Base-by-base conservation (phyloP, 805 yeast genomes). In the Pichia rugopelliculosa region DNA sequence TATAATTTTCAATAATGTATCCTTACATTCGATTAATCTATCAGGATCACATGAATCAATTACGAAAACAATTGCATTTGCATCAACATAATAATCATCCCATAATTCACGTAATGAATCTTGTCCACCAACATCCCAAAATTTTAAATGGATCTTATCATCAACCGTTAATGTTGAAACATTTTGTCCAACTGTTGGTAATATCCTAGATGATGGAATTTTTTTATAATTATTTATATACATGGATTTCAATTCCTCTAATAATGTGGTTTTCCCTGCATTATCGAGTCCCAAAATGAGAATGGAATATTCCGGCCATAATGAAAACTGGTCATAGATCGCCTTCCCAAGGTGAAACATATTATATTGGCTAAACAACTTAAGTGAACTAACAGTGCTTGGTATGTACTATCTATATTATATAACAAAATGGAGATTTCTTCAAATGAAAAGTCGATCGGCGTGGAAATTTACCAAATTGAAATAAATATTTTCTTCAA, bases 41-140 rank as follows among this genome's bases (percentile, higher is more conserved):
- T 77, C 82, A 24, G 83, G 75, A 63, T 90, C 98, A 1, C 95
- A 83, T 9, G 96, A 86, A 62, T 91, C 99, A 12, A 93, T 91
- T 18, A 91, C 84, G 64, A 91, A 91, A 39, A 93, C 82, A 34
- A 91, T 87, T 0, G 93, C 98, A 65, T 91, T 97, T 47, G 96
- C 86, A 50, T 80, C 84, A 18, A 74, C 72, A 66, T 82, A 93
- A 70, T 91, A 93, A 51, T 87, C 80, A 6, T 83, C 74, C 99
- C 99, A 91, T 74, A 93, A 73, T 25, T 79, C 70, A 42, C 98
- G 73, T 41, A 91, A 70, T n/a, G 84, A 72, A 60, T 82, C 83
- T 65, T 91, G 99, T 12, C 99, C 99, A 11, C 98, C 98, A 37
- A 91, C 80, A 64, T 91, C 99, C 98, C 98, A 91, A 58, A 93